These are phyloP conservation scores for Chalciporus sp. DNA, from an alignment of 1,284 basidiomycete genomes.

Conservation along the genomic window DNA sequence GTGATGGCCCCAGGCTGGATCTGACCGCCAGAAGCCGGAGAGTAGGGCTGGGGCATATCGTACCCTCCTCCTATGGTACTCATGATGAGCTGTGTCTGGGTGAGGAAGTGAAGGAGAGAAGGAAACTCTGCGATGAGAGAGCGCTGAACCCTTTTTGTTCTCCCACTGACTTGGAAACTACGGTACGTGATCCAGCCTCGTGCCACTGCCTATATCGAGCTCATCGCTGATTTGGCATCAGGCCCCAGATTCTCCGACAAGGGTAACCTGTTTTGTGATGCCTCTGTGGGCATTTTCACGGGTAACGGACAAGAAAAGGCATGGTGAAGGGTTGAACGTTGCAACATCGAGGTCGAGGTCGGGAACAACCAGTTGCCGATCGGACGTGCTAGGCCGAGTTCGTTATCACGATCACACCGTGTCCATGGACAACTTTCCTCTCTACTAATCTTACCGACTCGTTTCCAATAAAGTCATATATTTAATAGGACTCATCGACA, in stretches of 20 bases:
- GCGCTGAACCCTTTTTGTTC: slow-evolving; percentile 27
- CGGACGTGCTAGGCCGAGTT: too few relatives aligned
- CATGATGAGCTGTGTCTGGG: slow-evolving; percentile 21
- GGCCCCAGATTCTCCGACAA: not conserved
- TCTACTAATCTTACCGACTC: too few relatives aligned
- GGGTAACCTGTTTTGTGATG: not conserved
- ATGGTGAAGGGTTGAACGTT: too few relatives aligned
- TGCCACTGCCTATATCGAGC: slow-evolving; percentile 36
- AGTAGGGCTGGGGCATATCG: slow-evolving; percentile 33
- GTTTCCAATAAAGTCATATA: too few relatives aligned
- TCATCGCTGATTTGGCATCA: slow-evolving; percentile 27
- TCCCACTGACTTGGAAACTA: slow-evolving; percentile 3
- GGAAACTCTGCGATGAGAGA: slow-evolving; percentile 7
- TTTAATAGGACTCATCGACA: too few relatives aligned
- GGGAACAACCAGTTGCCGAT: too few relatives aligned
- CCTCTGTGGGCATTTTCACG: not conserved
- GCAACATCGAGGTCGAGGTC: too few relatives aligned
- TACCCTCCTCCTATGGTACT: slow-evolving; percentile 17
- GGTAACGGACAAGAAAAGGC: too few relatives aligned
- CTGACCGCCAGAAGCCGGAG: slow-evolving; percentile 35
- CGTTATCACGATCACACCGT: too few relatives aligned
- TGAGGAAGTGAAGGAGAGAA: slow-evolving; percentile 16
- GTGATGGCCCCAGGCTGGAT: slow-evolving; percentile 64
- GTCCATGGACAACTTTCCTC: too few relatives aligned
- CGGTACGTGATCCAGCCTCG: slow-evolving; percentile 29